Evolutionary conservation across 345 rosid genomes (phyloP).

Genomic region (Chamaenerion angustifolium): DNA sequence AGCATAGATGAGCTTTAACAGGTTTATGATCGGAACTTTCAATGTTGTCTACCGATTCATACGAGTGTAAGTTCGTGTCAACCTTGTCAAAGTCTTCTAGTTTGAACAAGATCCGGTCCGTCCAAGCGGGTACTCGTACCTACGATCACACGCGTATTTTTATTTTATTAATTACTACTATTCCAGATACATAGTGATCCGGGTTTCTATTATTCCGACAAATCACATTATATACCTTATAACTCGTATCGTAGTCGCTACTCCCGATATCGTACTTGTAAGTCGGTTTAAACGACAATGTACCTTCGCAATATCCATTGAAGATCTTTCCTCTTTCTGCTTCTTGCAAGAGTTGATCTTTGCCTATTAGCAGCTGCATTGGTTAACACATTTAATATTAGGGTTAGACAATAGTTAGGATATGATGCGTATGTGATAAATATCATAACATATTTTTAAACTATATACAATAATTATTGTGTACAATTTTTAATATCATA

Average conservation of each 20-base stretch:
- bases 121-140: constrained; percentile 38
- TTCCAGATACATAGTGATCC: too few species aligned
- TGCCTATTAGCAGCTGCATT: constrained; percentile 40
- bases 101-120: constrained; percentile 30
- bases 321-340: constrained; percentile 57
- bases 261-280: constrained; percentile 51
- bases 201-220: too few species aligned
- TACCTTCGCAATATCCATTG: constrained; percentile 47
- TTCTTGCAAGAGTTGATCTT: constrained; percentile 59
- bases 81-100: constrained; percentile 12
- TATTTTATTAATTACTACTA: too few species aligned
- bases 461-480: too few species aligned
- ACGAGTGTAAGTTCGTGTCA: constrained; percentile 14
- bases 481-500: too few species aligned
- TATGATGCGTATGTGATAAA: too few species aligned
- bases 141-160: not conserved
- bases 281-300: constrained; percentile 49
- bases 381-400: too few species aligned
- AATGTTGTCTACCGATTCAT: constrained; percentile 24
- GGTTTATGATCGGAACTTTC: constrained; percentile 32
- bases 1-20: constrained; percentile 26
- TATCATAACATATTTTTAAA: too few species aligned
- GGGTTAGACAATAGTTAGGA: too few species aligned
- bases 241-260: constrained; percentile 48
- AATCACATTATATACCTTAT: constrained; percentile 22